Conservation (phyloP, 805 yeast species). For the Isabelozyma pseudorhagii region DNA sequence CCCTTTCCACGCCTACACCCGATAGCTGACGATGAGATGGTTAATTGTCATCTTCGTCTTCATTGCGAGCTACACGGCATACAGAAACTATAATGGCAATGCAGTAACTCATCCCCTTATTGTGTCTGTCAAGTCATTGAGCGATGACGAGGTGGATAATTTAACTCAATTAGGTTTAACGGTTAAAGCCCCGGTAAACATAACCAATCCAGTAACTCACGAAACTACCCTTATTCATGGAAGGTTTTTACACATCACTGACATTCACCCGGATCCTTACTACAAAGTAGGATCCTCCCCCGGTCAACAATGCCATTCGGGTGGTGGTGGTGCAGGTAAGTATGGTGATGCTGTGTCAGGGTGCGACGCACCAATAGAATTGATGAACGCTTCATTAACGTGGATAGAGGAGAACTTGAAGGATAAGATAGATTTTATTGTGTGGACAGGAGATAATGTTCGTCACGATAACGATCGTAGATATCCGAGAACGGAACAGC, state of each 20-base stretch:
- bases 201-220: slow-evolving; percentile 14
- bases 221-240: slow-evolving; percentile 52
- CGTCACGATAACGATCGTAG: slow-evolving; percentile 79
- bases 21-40: neutral
- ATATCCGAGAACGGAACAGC: slow-evolving; percentile 68
- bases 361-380: slow-evolving; percentile 69
- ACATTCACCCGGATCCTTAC: slow-evolving; percentile 77
- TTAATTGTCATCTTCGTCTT: neutral
- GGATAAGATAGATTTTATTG: slow-evolving; percentile 78
- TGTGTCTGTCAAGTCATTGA: neutral
- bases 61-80: neutral
- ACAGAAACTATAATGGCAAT: neutral
- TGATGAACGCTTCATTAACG: slow-evolving; percentile 59
- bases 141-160: slow-evolving; percentile 1
- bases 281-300: slow-evolving; percentile 50
- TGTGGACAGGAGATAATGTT: slow-evolving; percentile 90
- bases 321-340: slow-evolving; percentile 53
- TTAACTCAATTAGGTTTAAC: slow-evolving; percentile 28
- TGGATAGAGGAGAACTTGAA: slow-evolving; percentile 65
- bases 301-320: slow-evolving; percentile 57
- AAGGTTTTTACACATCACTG: slow-evolving; percentile 81
- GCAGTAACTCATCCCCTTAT: neutral
- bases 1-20: neutral
- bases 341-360: slow-evolving; percentile 76
- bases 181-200: slow-evolving; percentile 25